Conservation (phyloP, 768 basidiomycete genomes). For the Phanerodontia chrysosporium region DNA sequence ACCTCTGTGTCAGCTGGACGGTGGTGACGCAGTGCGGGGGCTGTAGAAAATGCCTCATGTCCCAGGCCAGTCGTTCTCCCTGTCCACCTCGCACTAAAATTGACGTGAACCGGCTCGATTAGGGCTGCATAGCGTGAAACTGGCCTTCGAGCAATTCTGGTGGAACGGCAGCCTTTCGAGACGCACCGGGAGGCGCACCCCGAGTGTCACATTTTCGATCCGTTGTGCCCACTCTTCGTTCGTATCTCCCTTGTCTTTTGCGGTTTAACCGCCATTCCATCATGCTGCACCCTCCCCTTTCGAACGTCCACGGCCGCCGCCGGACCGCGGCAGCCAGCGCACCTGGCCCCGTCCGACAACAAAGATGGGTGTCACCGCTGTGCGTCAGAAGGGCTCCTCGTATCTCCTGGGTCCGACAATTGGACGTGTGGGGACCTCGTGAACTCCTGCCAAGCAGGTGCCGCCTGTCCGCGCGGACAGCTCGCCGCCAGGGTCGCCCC, state of each 20-base stretch:
- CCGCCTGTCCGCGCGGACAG: background rate
- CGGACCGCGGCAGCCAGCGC: constrained; percentile 9
- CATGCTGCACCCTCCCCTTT: background rate
- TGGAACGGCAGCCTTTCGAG: background rate
- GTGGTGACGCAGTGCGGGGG: background rate
- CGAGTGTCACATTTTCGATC: constrained; percentile 8
- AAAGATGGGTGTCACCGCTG: background rate
- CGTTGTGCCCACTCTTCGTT: background rate
- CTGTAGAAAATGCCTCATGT: background rate
- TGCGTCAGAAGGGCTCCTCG: constrained; percentile 7
- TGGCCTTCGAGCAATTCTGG: background rate
- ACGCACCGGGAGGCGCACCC: background rate
- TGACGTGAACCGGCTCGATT: background rate
- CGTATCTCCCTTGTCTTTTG: constrained; percentile 1
- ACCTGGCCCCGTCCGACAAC: background rate
- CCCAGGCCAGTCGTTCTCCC: background rate
- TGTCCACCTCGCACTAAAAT: background rate
- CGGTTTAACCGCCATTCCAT: constrained; percentile 2
- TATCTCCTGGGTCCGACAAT: constrained; percentile 12
- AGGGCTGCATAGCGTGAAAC: background rate
- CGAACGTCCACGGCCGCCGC: constrained; percentile 3
- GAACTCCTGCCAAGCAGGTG: constrained; percentile 9
- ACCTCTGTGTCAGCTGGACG: background rate
- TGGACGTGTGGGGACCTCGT: constrained; percentile 12
- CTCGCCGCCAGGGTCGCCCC: background rate